Evolutionary conservation across 2,329 filamentous ascomycete genomes (phyloP).

Genomic region (Aspergillus fumigatiaffinis): DNA sequence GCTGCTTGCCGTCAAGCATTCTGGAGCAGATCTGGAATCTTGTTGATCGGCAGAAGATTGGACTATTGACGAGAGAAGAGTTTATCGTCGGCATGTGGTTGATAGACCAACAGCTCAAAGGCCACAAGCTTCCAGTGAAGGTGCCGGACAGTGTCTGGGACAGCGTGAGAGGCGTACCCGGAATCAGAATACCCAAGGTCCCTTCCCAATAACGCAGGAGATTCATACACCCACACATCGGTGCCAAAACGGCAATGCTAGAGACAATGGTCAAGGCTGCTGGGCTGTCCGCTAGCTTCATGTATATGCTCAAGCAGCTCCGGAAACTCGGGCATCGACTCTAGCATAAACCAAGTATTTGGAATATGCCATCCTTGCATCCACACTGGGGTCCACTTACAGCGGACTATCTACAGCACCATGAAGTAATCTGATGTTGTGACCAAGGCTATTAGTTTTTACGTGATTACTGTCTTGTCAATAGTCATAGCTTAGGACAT

Average conservation of each 20-base stretch:
- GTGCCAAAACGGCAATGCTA: neutral
- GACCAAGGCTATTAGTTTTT: neutral
- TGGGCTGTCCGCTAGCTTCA: neutral
- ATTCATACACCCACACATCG: constrained; percentile 5
- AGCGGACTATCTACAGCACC: neutral
- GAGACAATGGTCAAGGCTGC: neutral
- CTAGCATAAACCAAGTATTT: neutral
- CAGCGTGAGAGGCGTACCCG: constrained; percentile 40
- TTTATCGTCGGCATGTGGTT: constrained; percentile 51
- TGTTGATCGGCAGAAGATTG: constrained; percentile 36
- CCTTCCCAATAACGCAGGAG: neutral
- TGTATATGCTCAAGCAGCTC: neutral
- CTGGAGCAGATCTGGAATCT: constrained; percentile 47
- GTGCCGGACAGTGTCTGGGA: constrained; percentile 47
- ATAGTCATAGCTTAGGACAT: neutral
- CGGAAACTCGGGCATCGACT: neutral
- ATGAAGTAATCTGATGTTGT: neutral
- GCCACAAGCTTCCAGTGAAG: constrained; percentile 43
- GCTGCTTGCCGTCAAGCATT: constrained; percentile 35
- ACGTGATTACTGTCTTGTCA: neutral
- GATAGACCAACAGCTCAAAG: constrained; percentile 47
- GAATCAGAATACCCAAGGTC: constrained; percentile 28
- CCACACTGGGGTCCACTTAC: neutral
- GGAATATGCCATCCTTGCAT: neutral
- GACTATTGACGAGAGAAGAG: constrained; percentile 41